Percentiles rank a stretch among this genome's conserved stretches.
phyloP scores from a whole-genome alignment of 1,284 basidiomycete genomes.

The Malassezia sp. region DNA sequence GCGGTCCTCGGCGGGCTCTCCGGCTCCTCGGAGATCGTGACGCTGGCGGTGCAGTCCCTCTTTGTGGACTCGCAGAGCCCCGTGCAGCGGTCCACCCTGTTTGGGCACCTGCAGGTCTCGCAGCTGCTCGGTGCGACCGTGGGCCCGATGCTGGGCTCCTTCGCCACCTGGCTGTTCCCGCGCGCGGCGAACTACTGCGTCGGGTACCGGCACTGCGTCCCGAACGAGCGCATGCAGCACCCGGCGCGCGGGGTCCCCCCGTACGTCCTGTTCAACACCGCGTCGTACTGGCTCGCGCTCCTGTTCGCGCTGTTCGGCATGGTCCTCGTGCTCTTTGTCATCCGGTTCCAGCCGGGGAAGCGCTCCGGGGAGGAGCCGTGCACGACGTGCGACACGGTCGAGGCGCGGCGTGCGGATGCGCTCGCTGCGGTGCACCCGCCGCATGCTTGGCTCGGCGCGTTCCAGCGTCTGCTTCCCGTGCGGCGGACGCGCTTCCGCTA shows the following conservation, averaged over 20 bases:
- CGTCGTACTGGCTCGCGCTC: slow-evolving; percentile 14
- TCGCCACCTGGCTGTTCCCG: slow-evolving; percentile 5
- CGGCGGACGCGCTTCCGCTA: slow-evolving; percentile 2
- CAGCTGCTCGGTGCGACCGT: slow-evolving; percentile 12
- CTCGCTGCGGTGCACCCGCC: neutral
- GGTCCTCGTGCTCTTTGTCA: neutral
- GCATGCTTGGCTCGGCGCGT: slow-evolving; percentile 14
- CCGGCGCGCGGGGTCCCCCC: neutral
- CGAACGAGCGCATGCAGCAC: neutral
- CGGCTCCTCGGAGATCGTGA: slow-evolving; percentile 10
- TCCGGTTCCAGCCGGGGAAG: neutral
- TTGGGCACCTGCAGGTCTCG: slow-evolving; percentile 7
- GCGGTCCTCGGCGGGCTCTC: slow-evolving; percentile 10
- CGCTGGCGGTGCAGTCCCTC: slow-evolving; percentile 8
- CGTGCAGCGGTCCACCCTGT: slow-evolving; percentile 6
- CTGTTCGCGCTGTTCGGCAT: slow-evolving; percentile 4
- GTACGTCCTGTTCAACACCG: slow-evolving; percentile 12
- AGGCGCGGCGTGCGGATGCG: neutral
- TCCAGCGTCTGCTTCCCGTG: slow-evolving; percentile 13
- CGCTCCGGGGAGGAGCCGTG: neutral
- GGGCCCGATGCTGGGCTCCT: slow-evolving; percentile 8
- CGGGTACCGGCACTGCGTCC: slow-evolving; percentile 2
- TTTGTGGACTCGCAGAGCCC: slow-evolving; percentile 8
- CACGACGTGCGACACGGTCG: neutral
- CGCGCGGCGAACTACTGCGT: slow-evolving; percentile 3